Conservation (phyloP, 768 basidiomycete species). For the Lactifluus hygrophoroides region DNA sequence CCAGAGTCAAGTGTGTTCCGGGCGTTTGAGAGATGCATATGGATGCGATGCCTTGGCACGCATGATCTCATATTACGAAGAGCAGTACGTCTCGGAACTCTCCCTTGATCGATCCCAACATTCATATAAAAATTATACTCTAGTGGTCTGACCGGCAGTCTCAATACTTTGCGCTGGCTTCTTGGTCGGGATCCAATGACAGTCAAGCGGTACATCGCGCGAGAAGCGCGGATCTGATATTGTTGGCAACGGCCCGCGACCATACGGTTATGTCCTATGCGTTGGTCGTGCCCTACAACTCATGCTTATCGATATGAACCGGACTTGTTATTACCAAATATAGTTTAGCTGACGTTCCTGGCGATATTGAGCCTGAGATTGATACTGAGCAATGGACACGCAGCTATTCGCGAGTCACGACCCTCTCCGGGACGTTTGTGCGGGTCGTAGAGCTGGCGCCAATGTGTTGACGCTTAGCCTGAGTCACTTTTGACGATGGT, state of each 20-base stretch:
- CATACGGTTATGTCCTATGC: background rate
- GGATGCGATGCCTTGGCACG: constrained; percentile 24
- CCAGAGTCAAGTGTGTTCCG: constrained; percentile 1
- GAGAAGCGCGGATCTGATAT: constrained; percentile 16
- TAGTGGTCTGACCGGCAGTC: constrained; percentile 29
- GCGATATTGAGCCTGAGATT: background rate
- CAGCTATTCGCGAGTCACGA: background rate
- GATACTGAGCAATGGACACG: background rate
- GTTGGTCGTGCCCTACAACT: background rate
- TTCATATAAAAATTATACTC: background rate
- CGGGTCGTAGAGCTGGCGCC: too few relatives aligned
- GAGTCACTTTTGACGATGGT: background rate
- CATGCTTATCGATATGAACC: background rate
- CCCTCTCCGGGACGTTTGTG: background rate
- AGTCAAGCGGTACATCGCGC: constrained; percentile 23
- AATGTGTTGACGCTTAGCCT: background rate
- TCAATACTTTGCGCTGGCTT: constrained; percentile 28
- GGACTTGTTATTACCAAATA: constrained; percentile 2
- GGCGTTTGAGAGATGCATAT: constrained; percentile 20
- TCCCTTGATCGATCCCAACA: background rate
- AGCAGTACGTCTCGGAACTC: constrained; percentile 21
- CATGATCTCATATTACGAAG: constrained; percentile 30
- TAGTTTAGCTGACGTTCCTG: background rate
- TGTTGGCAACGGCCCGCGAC: background rate
- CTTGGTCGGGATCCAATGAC: constrained; percentile 27